Evolutionary conservation across 2,329 filamentous ascomycete genomes (phyloP).

Genomic region (Didymella segeticola): DNA sequence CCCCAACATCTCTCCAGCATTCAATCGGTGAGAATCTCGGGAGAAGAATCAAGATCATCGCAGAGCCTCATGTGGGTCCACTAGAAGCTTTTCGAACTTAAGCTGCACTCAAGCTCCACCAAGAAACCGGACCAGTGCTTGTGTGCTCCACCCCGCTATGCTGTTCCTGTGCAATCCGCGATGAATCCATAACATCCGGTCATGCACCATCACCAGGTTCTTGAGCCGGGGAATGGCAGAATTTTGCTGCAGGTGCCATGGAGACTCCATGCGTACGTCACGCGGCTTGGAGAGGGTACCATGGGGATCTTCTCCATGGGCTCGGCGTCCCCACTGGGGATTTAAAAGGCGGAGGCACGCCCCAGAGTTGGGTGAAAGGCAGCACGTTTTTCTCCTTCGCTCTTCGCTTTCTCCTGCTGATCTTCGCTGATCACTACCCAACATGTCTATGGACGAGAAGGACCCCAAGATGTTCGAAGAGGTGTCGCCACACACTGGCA

Average conservation of each 20-base stretch:
- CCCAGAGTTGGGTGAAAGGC: conserved; percentile 13
- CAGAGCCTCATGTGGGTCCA: conserved; percentile 40
- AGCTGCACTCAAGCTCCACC: conserved; percentile 37
- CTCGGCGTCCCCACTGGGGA: conserved; percentile 29
- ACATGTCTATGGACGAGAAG: conserved; percentile 42
- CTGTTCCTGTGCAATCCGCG: conserved; percentile 19
- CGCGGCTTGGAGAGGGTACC: conserved; percentile 18
- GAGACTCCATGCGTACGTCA: conserved; percentile 20
- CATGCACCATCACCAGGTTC: conserved; percentile 21
- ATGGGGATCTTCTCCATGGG: conserved; percentile 38
- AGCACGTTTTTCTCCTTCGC: conserved; percentile 17
- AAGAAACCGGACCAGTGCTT: conserved; percentile 34
- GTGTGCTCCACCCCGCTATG: conserved; percentile 26
- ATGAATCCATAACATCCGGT: conserved; percentile 27
- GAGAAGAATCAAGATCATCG: conserved; percentile 17
- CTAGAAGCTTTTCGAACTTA: conserved; percentile 39
- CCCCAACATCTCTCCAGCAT: conserved; percentile 11
- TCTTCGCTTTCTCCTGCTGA: conserved; percentile 10
- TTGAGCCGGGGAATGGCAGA: conserved; percentile 23
- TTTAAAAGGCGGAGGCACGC: conserved; percentile 33
- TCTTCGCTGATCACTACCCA: conserved; percentile 24
- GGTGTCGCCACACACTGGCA: conserved; percentile 13
- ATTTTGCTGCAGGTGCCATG: conserved; percentile 24
- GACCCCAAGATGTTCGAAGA: conserved; percentile 27
- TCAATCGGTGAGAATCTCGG: conserved; percentile 28